These are phyloP conservation scores for Urtica urens DNA, from an alignment of 306 rosid species.

Conservation along the genomic window DNA sequence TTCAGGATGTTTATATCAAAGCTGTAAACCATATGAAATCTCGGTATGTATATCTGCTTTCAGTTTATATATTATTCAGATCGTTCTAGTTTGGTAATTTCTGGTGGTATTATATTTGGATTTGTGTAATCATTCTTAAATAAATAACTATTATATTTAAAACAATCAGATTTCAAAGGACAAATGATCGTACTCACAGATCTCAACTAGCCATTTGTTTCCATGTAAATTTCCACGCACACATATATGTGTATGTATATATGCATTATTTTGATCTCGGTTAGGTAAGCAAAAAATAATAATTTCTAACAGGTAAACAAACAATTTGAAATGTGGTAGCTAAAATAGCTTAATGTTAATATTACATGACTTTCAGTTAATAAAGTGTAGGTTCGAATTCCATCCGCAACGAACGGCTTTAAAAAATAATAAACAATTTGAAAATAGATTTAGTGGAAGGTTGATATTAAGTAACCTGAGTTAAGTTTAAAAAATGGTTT, in stretches of 20 bases:
- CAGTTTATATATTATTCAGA: not conserved
- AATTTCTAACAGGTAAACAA: slow-evolving; percentile 8
- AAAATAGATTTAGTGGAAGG: too few relatives aligned
- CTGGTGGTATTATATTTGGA: not conserved
- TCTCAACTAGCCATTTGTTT: slow-evolving; percentile 25
- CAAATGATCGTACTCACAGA: slow-evolving; percentile 24
- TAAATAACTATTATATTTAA: not conserved
- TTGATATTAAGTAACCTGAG: too few relatives aligned
- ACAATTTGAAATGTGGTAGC: slow-evolving; percentile 26
- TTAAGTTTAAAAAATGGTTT: too few relatives aligned
- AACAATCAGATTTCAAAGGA: slow-evolving; percentile 20
- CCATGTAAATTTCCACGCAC: not conserved
- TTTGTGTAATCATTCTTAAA: not conserved
- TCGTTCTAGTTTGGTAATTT: slow-evolving; percentile 1
- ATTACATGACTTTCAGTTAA: too few relatives aligned
- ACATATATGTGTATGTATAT: not conserved
- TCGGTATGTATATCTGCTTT: not conserved
- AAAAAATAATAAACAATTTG: too few relatives aligned
- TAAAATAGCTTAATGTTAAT: slow-evolving; percentile 9
- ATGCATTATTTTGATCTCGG: not conserved
- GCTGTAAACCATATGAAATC: slow-evolving; percentile 6
- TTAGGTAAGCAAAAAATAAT: too few relatives aligned
- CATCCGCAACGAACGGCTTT: too few relatives aligned
- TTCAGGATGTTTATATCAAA: slow-evolving; percentile 2
- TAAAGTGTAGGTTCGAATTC: too few relatives aligned